Percentiles rank a stretch among this genome's conserved stretches.
Evolutionary conservation across 2,329 filamentous ascomycete species (phyloP).

Genomic region (Aspergillus cejpii): DNA sequence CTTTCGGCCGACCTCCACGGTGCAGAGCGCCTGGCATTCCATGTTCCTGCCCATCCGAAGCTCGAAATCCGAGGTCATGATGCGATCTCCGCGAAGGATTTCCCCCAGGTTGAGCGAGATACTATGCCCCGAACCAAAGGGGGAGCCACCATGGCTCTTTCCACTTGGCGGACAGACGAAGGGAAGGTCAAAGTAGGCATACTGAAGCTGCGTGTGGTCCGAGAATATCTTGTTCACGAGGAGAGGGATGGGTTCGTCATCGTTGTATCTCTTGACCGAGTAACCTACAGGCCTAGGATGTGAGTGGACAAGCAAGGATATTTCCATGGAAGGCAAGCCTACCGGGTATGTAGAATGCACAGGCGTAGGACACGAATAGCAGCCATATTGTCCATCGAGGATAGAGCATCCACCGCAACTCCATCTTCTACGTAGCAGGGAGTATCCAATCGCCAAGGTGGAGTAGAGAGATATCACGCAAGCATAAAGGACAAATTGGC

Average conservation of each 20-base stretch:
- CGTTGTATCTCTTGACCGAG: slow-evolving; percentile 72
- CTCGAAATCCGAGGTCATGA: slow-evolving; percentile 77
- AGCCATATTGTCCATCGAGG: slow-evolving; percentile 37
- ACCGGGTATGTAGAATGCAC: slow-evolving; percentile 85
- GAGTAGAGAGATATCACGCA: slow-evolving; percentile 6
- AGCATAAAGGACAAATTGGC: slow-evolving; percentile 5
- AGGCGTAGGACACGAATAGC: slow-evolving; percentile 46
- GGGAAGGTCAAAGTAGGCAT: slow-evolving; percentile 81
- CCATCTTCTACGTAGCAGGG: slow-evolving; percentile 12
- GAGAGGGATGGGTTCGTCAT: slow-evolving; percentile 72
- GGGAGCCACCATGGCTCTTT: slow-evolving; percentile 56
- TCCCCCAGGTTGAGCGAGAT: slow-evolving; percentile 80
- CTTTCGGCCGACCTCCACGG: slow-evolving; percentile 55
- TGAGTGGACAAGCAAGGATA: not conserved
- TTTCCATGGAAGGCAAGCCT: slow-evolving; percentile 24
- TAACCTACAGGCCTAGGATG: slow-evolving; percentile 53
- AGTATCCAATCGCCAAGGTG: slow-evolving; percentile 5
- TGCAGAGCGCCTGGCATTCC: slow-evolving; percentile 67
- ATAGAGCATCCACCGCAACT: slow-evolving; percentile 9
- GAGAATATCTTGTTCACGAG: slow-evolving; percentile 90
- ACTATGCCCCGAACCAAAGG: slow-evolving; percentile 67
- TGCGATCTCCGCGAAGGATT: slow-evolving; percentile 78
- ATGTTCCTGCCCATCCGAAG: slow-evolving; percentile 69
- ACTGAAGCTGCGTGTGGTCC: slow-evolving; percentile 82
- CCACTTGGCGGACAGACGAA: slow-evolving; percentile 79